Evolutionary conservation across 306 rosid genomes (phyloP), one percentile per base, ranked within the genome.

Genomic region (Cucurbita moschata): DNA sequence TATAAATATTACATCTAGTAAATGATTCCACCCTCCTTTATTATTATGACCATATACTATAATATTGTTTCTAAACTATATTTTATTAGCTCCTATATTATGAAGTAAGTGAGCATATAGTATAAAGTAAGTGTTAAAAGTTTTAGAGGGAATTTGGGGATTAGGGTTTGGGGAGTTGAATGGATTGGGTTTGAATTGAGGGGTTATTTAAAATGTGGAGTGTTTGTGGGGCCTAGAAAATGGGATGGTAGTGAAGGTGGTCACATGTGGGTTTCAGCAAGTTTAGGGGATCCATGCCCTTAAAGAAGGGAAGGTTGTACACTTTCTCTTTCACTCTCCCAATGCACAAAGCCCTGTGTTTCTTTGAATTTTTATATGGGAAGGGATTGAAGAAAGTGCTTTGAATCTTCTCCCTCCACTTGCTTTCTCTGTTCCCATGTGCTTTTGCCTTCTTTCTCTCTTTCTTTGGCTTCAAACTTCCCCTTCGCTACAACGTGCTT

Each of bases 381-480:
- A 30, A 39, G 15, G 50, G 46, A 16, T 7, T 53, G 75, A 72
- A 51, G 50, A 72, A 72, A 72, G 51, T 51, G 75, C 75, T 72
- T 55, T 53, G 75, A 72, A 72, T 53, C 75, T 72, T 72, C 75
- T 52, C 63, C 75, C 75, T 52, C 63, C 75, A 72, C 51, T 51
- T 72, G 75, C 63, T 37, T 72, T 72, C 46, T 5, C 49, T 72
- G 63, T 53, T 72, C 65, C 76, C 76, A 72, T 72, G 76, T 72
- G 76, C 76, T 19, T 72, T 26, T 72, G 62, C 76, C 65, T 42
- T 72, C 53, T 71, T 13, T 71, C 75, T 37, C 8, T 47, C 53
- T 71, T 49, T 53, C 63, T 51, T 71, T 53, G 3, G 4, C 0
- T 18, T 6, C 75, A 71, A 71, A 71, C 75, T 71, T 47, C 30